Conservation (phyloP, 345 rosid genomes). For the Aethionema arabicum region DNA sequence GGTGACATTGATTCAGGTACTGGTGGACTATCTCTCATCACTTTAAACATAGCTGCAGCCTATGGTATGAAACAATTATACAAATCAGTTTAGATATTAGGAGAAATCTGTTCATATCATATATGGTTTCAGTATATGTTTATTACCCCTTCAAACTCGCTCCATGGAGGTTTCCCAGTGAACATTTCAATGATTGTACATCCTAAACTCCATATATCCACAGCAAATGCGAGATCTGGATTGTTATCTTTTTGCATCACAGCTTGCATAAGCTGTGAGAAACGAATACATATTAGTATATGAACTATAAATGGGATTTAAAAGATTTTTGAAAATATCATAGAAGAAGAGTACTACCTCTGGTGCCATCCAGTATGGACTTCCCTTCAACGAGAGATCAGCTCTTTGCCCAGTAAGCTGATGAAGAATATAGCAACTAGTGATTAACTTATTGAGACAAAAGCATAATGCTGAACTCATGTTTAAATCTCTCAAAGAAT, state of each 20-base stretch:
- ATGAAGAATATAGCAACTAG: constrained; percentile 22
- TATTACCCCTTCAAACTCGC: constrained; percentile 94
- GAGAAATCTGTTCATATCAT: not conserved
- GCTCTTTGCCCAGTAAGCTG: constrained; percentile 90
- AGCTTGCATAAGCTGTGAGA: constrained; percentile 80
- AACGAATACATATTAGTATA: constrained; percentile 26
- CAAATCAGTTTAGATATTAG: constrained; percentile 9
- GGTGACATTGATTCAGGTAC: constrained; percentile 76
- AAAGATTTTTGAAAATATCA: not conserved
- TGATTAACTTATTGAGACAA: constrained; percentile 11
- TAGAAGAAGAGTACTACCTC: constrained; percentile 54
- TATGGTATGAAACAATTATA: constrained; percentile 34
- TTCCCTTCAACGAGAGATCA: constrained; percentile 90
- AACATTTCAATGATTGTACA: constrained; percentile 95
- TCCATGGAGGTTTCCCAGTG: constrained; percentile 98
- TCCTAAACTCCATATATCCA: constrained; percentile 99
- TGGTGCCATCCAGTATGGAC: constrained; percentile 99
- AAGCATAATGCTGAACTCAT: not conserved
- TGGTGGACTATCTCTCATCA: constrained; percentile 75
- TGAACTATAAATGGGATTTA: not conserved
- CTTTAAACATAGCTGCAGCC: constrained; percentile 99
- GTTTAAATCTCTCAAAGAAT: not conserved
- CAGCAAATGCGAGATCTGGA: constrained; percentile 85
- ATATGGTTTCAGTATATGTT: constrained; percentile 27
- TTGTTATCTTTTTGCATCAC: constrained; percentile 77